A percentile compares a stretch with the other conserved stretches of the same genome.
These are phyloP conservation scores for Nannizziopsis barbatae DNA, from an alignment of 2,329 filamentous ascomycete genomes.

Conservation along the genomic window DNA sequence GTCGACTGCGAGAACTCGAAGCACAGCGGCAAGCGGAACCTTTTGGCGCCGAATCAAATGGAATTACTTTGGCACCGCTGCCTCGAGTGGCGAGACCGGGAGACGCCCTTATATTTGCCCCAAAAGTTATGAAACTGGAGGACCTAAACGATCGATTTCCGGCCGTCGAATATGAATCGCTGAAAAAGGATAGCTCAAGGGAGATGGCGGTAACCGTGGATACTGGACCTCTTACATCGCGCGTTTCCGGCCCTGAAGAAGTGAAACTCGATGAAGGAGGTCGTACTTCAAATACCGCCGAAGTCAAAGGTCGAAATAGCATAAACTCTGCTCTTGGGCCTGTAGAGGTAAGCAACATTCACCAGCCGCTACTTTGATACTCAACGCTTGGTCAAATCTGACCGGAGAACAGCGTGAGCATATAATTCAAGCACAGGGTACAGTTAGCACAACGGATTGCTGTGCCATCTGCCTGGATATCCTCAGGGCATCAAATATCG, in stretches of 20 bases:
- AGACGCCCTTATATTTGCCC: neutral
- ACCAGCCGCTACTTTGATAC: neutral
- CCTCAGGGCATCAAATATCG: neutral
- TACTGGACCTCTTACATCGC: neutral
- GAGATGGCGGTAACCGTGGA: neutral
- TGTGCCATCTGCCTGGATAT: conserved; percentile 6
- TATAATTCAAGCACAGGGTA: neutral
- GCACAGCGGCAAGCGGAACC: neutral
- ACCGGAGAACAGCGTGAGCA: neutral
- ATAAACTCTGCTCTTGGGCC: too few relatives aligned
- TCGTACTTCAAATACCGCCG: too few relatives aligned
- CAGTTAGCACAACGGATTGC: neutral
- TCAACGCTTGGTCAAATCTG: neutral
- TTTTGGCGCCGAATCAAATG: neutral
- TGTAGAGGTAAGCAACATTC: too few relatives aligned
- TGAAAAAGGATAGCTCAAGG: neutral
- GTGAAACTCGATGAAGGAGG: neutral
- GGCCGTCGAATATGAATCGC: neutral
- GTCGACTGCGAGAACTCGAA: neutral
- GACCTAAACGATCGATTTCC: conserved; percentile 6
- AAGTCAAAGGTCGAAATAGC: too few relatives aligned
- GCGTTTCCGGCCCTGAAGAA: neutral
- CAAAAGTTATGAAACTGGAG: conserved; percentile 4
- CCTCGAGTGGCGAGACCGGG: neutral
- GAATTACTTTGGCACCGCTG: neutral